A percentile compares a stretch with the other conserved stretches of the same genome.
Evolutionary conservation across 192 early-diverging fungal genomes (phyloP).

Genomic region (Dimargaris xerosporica): DNA sequence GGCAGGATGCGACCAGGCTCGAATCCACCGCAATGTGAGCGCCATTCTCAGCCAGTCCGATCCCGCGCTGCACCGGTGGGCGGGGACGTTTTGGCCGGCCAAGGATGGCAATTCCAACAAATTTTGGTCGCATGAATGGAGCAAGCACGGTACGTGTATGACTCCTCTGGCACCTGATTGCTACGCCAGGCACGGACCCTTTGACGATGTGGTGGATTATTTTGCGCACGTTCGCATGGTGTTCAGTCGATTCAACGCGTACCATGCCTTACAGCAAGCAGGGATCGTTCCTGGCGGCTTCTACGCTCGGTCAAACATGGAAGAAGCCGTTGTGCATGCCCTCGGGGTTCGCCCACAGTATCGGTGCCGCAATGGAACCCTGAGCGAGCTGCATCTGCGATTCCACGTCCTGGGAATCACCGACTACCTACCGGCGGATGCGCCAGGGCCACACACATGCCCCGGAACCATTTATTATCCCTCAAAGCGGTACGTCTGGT

Average conservation of each 20-base stretch:
- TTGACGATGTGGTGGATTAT: constrained; percentile 10
- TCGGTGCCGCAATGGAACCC: constrained; percentile 18
- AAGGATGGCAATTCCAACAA: constrained; percentile 10
- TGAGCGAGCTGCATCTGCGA: constrained; percentile 29
- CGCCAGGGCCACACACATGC: constrained; percentile 24
- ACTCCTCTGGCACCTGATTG: constrained; percentile 24
- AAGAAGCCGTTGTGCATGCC: constrained; percentile 5
- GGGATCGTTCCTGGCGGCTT: constrained; percentile 2
- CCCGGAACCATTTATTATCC: background rate
- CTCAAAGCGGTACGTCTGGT: background rate
- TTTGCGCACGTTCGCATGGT: background rate
- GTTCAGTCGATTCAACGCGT: background rate
- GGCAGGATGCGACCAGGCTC: constrained; percentile 5
- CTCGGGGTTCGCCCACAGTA: constrained; percentile 30
- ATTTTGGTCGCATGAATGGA: constrained; percentile 36
- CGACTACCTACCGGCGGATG: constrained; percentile 23
- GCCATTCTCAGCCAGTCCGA: constrained; percentile 11
- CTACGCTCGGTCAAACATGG: background rate
- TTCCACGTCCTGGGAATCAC: constrained; percentile 29
- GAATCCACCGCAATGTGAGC: constrained; percentile 1
- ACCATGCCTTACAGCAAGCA: background rate
- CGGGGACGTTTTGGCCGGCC: constrained; percentile 24
- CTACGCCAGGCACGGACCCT: constrained; percentile 18
- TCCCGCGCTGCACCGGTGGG: constrained; percentile 16
- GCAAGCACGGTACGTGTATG: constrained; percentile 32